Percentiles rank a stretch among this genome's conserved stretches.
Evolutionary conservation across 192 early-diverging fungal species (phyloP).

Genomic region (Piromyces sp.): DNA sequence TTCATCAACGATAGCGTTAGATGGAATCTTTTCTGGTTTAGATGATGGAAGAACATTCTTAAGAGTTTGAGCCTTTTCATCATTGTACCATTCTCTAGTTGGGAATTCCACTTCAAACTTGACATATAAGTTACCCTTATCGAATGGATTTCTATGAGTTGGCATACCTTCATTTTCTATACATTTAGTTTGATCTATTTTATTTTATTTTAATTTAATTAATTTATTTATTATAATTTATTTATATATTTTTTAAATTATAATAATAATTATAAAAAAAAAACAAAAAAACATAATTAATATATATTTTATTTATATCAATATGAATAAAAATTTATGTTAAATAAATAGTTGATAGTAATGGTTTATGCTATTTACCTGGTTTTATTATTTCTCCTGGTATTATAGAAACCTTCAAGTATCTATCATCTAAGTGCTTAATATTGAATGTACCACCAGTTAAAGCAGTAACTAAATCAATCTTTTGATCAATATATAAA

Average conservation of each 20-base stretch:
- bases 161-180: slow-evolving; percentile 92
- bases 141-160: slow-evolving; percentile 47
- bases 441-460: slow-evolving; percentile 87
- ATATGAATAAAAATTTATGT: too few relatives aligned
- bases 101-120: slow-evolving; percentile 93
- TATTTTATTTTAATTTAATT: too few relatives aligned
- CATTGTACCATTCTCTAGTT: slow-evolving; percentile 49
- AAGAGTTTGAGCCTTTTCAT: slow-evolving; percentile 52
- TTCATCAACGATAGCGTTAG: slow-evolving; percentile 57
- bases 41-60: slow-evolving; percentile 68
- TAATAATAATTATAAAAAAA: too few relatives aligned
- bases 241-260: too few relatives aligned
- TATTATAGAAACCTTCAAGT: slow-evolving; percentile 69
- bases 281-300: too few relatives aligned
- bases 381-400: slow-evolving; percentile 93
- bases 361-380: slow-evolving; percentile 19
- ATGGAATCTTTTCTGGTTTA: slow-evolving; percentile 13
- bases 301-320: too few relatives aligned
- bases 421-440: slow-evolving; percentile 80
- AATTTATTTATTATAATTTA: too few relatives aligned
- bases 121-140: slow-evolving; percentile 83
- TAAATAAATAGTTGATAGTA: too few relatives aligned
- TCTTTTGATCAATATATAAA: slow-evolving; percentile 76
- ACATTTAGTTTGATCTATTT: slow-evolving; percentile 42
- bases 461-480: slow-evolving; percentile 86